Evolutionary conservation across 768 basidiomycete genomes (phyloP).

Genomic region (Auricularia sp.): DNA sequence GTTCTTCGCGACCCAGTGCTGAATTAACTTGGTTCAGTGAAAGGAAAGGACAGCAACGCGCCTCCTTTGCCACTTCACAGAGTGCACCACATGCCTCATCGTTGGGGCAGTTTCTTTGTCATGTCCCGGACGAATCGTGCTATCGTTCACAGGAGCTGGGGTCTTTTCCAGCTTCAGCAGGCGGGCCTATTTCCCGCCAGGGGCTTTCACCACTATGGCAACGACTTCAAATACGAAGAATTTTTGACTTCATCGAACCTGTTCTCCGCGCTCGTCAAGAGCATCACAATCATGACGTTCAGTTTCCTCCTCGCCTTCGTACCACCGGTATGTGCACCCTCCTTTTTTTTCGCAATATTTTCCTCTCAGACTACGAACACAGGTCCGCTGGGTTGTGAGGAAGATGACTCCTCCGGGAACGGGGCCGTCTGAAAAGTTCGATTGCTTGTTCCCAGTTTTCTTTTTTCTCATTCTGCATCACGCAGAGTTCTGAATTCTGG

Average conservation of each 20-base stretch:
- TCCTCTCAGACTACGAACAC: neutral
- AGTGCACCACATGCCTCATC: slow-evolving; percentile 28
- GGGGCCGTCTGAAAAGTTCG: neutral
- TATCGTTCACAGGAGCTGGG: slow-evolving; percentile 49
- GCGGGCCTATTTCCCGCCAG: neutral
- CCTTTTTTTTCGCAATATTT: neutral
- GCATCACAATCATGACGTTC: slow-evolving; percentile 19
- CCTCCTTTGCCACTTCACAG: slow-evolving; percentile 15
- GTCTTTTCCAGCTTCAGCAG: slow-evolving; percentile 30
- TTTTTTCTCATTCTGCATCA: neutral
- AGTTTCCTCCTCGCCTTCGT: neutral
- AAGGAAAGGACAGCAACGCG: slow-evolving; percentile 14
- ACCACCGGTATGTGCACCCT: slow-evolving; percentile 18
- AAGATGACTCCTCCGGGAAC: slow-evolving; percentile 27
- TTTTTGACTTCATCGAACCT: slow-evolving; percentile 21
- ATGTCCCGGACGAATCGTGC: slow-evolving; percentile 37
- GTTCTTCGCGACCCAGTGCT: neutral
- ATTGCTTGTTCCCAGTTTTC: neutral
- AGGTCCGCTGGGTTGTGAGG: slow-evolving; percentile 55
- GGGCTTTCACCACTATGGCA: slow-evolving; percentile 40
- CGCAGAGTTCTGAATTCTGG: slow-evolving; percentile 50
- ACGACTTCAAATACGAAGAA: slow-evolving; percentile 68
- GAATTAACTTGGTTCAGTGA: neutral
- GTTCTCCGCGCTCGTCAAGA: slow-evolving; percentile 31
- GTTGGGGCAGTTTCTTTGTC: slow-evolving; percentile 31